A percentile compares a stretch with the other conserved stretches of the same genome.
Evolutionary conservation across 441 rosid genomes (phyloP).

Genomic region (Sinapis alba): DNA sequence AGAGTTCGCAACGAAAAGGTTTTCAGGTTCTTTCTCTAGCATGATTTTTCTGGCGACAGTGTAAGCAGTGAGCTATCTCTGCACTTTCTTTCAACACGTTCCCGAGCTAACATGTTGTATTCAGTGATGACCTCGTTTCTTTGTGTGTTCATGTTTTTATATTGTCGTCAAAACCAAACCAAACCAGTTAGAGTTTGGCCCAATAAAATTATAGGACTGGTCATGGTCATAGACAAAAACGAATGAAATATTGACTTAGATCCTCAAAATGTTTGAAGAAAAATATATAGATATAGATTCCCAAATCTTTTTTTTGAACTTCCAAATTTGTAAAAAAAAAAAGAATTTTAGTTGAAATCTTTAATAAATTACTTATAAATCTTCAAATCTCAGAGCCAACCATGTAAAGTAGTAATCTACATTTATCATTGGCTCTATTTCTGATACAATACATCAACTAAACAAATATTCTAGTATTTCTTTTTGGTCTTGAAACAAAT

Average conservation of each 20-base stretch:
- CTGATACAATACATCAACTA: background rate
- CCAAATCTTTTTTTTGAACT: no score
- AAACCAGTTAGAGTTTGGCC: background rate
- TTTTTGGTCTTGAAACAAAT: constrained; percentile 27
- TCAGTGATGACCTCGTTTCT: background rate
- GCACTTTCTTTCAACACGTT: constrained; percentile 97
- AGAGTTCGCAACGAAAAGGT: constrained; percentile 65
- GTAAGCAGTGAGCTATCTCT: constrained; percentile 89
- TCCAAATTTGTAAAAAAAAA: no score
- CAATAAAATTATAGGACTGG: no score
- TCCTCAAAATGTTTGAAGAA: no score
- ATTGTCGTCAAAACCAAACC: background rate
- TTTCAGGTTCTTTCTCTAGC: constrained; percentile 63
- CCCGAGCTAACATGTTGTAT: constrained; percentile 88
- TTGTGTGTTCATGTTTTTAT: background rate
- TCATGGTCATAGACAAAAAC: no score
- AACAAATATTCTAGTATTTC: background rate
- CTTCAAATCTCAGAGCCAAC: no score
- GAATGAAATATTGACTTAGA: no score
- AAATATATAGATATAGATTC: no score
- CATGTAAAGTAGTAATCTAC: background rate
- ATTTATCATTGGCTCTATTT: no score
- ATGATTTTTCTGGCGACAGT: constrained; percentile 71
- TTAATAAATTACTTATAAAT: no score
- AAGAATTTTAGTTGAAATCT: no score